Evolutionary conservation across 1,284 basidiomycete species (phyloP).

Genomic region (Lentinula novae-zelandiae): DNA sequence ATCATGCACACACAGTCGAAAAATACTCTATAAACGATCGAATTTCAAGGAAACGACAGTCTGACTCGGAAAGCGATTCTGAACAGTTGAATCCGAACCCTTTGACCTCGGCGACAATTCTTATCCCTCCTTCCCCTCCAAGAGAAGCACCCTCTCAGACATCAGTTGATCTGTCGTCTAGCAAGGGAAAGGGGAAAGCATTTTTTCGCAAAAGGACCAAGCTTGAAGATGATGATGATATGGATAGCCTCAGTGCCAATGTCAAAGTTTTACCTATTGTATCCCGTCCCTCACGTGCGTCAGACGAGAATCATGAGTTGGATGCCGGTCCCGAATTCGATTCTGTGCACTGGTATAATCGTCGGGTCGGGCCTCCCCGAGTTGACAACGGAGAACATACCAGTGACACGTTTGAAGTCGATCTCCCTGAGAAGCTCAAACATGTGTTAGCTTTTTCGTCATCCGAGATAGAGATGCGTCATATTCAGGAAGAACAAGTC

Average conservation of each 20-base stretch:
- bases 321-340: constrained; percentile 36
- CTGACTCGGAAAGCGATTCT: constrained; percentile 12
- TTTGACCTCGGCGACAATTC: constrained; percentile 13
- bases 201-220: constrained; percentile 39
- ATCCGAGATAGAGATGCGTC: constrained; percentile 31
- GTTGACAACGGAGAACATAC: constrained; percentile 16
- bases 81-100: constrained; percentile 8
- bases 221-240: constrained; percentile 30
- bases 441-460: constrained; percentile 59
- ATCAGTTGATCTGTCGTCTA: constrained; percentile 22
- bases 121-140: constrained; percentile 65
- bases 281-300: not conserved
- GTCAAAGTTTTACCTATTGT: constrained; percentile 22
- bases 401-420: constrained; percentile 41
- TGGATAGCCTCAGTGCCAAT: constrained; percentile 21
- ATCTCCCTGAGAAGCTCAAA: constrained; percentile 63
- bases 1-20: not conserved
- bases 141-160: constrained; percentile 25
- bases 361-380: constrained; percentile 9
- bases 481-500: constrained; percentile 48
- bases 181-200: constrained; percentile 38
- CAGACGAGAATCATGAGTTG: constrained; percentile 5
- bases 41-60: constrained; percentile 12
- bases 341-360: constrained; percentile 34
- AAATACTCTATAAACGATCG: not conserved